Evolutionary conservation across 73 alveolate genomes (phyloP).

Genomic region (Stentor coeruleus): DNA sequence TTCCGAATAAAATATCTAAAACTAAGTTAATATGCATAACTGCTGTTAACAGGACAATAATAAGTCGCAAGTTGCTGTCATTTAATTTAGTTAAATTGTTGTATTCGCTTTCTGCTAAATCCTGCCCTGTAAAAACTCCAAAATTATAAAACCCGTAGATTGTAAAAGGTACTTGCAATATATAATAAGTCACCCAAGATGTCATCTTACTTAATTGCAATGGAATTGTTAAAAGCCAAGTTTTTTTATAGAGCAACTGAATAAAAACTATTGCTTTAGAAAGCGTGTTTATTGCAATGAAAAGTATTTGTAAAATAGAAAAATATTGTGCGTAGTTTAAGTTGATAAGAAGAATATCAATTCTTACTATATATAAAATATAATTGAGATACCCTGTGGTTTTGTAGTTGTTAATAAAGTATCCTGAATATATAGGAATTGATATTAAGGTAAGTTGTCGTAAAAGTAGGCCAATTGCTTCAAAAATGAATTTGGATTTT

Average conservation of each 20-base stretch:
- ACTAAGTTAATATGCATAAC: neutral
- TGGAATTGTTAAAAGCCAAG: neutral
- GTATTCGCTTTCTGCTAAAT: neutral
- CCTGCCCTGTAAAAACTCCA: neutral
- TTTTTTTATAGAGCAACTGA: neutral
- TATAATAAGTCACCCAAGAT: neutral
- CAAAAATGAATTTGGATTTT: neutral
- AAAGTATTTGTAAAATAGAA: too few relatives aligned
- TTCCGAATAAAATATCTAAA: neutral
- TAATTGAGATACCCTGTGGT: neutral
- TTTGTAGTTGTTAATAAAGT: neutral
- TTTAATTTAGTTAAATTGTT: too few relatives aligned
- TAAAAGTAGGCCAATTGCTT: neutral
- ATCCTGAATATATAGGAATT: neutral
- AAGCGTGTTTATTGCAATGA: neutral
- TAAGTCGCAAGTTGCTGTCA: neutral
- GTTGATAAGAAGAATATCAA: neutral
- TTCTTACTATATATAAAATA: neutral
- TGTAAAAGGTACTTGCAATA: neutral
- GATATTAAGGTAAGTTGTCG: neutral
- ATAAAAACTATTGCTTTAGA: too few relatives aligned
- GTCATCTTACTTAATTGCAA: neutral
- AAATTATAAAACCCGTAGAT: neutral
- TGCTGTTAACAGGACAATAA: neutral
- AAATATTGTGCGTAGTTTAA: too few relatives aligned